phyloP scores from a whole-genome alignment of 495 filamentous ascomycete genomes.

The Neurospora cerealis region DNA sequence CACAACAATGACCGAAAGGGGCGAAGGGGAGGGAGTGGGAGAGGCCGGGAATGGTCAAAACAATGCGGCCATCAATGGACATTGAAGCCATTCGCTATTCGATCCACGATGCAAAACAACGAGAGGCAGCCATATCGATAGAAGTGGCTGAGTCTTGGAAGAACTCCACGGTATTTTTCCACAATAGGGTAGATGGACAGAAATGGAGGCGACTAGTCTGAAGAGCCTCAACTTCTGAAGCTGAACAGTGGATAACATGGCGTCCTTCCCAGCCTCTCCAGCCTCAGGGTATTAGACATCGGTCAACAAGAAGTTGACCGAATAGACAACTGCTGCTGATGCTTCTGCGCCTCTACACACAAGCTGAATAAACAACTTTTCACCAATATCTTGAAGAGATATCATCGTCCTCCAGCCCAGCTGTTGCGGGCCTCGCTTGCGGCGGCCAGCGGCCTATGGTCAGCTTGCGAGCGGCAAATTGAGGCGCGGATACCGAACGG shows the following conservation, averaged over 20 bases:
- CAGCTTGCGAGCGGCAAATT: neutral
- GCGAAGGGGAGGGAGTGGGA: neutral
- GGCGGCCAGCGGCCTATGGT: too few species aligned
- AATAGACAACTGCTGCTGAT: neutral
- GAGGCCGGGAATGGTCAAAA: neutral
- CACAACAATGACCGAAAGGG: neutral
- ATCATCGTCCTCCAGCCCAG: neutral
- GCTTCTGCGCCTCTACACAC: neutral
- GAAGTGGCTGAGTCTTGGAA: neutral
- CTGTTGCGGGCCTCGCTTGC: too few species aligned
- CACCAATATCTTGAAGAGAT: neutral
- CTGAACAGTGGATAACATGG: neutral
- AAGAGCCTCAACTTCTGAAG: neutral
- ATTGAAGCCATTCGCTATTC: neutral
- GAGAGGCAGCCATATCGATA: neutral
- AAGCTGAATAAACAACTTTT: neutral
- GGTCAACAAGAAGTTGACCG: neutral
- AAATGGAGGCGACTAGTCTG: neutral
- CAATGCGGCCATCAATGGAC: neutral
- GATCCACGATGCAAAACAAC: neutral
- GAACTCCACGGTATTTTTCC: neutral
- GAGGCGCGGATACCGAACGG: neutral
- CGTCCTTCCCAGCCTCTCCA: neutral
- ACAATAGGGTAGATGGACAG: neutral
- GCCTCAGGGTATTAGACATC: neutral